These are phyloP conservation scores for Nigrograna mackinnonii DNA, from an alignment of 2,329 filamentous ascomycete species.

Conservation along the genomic window DNA sequence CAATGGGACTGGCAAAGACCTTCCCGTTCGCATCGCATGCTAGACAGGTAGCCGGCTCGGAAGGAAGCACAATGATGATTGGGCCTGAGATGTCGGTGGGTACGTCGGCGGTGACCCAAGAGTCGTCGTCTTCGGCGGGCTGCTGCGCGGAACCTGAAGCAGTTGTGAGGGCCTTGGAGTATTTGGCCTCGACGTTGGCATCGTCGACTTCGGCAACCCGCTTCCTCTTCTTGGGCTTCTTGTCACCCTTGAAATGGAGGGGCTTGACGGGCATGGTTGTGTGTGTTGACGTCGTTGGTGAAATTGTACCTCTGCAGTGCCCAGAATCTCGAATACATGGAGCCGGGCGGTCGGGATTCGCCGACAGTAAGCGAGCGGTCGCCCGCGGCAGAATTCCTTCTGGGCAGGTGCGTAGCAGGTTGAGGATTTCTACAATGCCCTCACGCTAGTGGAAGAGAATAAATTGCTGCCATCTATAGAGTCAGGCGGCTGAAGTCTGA, in stretches of 20 bases:
- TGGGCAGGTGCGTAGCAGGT: too few species aligned
- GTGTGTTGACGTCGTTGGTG: constrained; percentile 9
- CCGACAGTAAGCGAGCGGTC: constrained; percentile 25
- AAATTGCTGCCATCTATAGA: too few species aligned
- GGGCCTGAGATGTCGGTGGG: constrained; percentile 78
- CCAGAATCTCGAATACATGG: too few species aligned
- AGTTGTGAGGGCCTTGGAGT: constrained; percentile 38
- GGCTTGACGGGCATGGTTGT: constrained; percentile 75
- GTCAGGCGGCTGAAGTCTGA: too few species aligned
- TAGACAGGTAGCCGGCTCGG: constrained; percentile 72
- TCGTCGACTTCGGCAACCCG: constrained; percentile 60
- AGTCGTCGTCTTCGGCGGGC: constrained; percentile 59
- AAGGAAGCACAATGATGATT: constrained; percentile 79
- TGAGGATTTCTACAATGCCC: too few species aligned
- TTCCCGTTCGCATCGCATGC: constrained; percentile 86
- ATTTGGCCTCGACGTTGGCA: constrained; percentile 25
- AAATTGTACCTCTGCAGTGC: too few species aligned
- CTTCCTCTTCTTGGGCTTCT: constrained; percentile 91
- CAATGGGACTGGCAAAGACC: constrained; percentile 79
- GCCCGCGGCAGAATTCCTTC: constrained; percentile 20
- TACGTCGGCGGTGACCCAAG: constrained; percentile 85
- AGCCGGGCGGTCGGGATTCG: constrained; percentile 5
- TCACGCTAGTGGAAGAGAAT: too few species aligned
- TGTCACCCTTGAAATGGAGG: constrained; percentile 95
- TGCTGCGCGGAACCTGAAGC: constrained; percentile 31